A percentile compares a stretch with the other conserved stretches of the same genome.
Evolutionary conservation across 2,329 filamentous ascomycete species (phyloP).

Genomic region (Claviceps monticola): DNA sequence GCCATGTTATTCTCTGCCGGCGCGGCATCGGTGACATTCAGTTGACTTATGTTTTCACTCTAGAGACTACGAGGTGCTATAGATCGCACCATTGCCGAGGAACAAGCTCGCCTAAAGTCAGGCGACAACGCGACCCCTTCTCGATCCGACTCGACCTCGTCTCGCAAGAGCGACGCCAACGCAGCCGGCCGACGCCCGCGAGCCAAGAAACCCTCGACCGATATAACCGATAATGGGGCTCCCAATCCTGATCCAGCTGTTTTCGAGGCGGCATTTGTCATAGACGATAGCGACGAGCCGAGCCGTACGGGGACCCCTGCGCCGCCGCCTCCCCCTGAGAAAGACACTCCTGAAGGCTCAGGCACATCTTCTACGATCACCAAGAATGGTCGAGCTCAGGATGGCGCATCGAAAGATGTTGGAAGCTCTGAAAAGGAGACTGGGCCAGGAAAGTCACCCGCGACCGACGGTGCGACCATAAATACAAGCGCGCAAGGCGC

Average conservation of each 20-base stretch:
- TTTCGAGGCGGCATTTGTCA: slow-evolving; percentile 73
- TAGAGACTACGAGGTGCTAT: slow-evolving; percentile 69
- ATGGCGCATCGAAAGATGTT: slow-evolving; percentile 11
- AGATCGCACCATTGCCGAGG: slow-evolving; percentile 78
- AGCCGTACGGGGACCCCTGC: slow-evolving; percentile 48
- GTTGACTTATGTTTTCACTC: background rate
- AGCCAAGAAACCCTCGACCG: slow-evolving; percentile 24
- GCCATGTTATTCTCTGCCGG: background rate
- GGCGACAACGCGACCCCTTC: slow-evolving; percentile 29
- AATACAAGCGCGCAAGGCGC: background rate
- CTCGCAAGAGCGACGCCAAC: slow-evolving; percentile 26
- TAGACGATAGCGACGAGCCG: slow-evolving; percentile 66
- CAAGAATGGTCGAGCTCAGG: slow-evolving; percentile 9
- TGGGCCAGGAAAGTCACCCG: slow-evolving; percentile 8
- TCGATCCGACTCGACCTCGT: slow-evolving; percentile 22
- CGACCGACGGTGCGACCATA: slow-evolving; percentile 3
- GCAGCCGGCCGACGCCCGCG: slow-evolving; percentile 16
- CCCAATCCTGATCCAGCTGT: slow-evolving; percentile 67
- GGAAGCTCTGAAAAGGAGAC: slow-evolving; percentile 11
- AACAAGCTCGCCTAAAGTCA: slow-evolving; percentile 65
- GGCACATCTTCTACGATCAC: slow-evolving; percentile 5
- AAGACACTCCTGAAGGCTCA: slow-evolving; percentile 13
- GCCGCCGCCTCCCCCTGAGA: slow-evolving; percentile 23
- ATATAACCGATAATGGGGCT: slow-evolving; percentile 25
- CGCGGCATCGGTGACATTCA: background rate